Evolutionary conservation across 495 filamentous ascomycete species (phyloP).

Genomic region (Aspergillus nanangensis): DNA sequence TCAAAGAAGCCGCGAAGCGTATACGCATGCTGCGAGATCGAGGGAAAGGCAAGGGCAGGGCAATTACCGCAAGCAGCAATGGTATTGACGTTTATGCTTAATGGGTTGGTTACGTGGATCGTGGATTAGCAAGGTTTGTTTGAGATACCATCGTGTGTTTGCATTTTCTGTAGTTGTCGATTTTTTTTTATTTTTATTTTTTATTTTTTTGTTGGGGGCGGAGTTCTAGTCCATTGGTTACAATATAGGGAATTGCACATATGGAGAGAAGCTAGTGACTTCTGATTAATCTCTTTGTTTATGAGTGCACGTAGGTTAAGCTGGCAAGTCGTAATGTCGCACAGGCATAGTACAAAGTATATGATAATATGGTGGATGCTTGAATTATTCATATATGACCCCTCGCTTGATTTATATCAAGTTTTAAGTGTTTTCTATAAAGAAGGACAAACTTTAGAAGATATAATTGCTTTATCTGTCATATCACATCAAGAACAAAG

Average conservation of each 20-base stretch:
- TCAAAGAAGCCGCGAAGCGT: slow-evolving; percentile 24
- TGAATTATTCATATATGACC: too few species aligned
- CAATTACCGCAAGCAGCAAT: neutral
- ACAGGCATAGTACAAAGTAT: too few species aligned
- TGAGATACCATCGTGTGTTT: neutral
- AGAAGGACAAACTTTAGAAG: too few species aligned
- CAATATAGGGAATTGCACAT: neutral
- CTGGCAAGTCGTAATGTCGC: too few species aligned
- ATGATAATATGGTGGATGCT: too few species aligned
- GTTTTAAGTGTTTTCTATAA: too few species aligned
- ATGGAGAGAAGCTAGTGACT: too few species aligned
- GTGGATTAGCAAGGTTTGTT: neutral
- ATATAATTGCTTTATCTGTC: too few species aligned
- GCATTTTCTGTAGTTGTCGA: neutral
- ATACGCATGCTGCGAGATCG: slow-evolving; percentile 23
- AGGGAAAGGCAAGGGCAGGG: slow-evolving; percentile 16
- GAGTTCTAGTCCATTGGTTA: neutral
- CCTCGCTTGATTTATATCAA: too few species aligned
- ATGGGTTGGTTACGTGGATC: neutral
- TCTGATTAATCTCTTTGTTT: too few species aligned
- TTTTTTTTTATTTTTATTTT: neutral
- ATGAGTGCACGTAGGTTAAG: too few species aligned
- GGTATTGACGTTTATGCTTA: slow-evolving; percentile 24
- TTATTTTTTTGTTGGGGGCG: neutral
- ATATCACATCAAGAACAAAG: too few species aligned